Evolutionary conservation across 768 basidiomycete species (phyloP).

Genomic region (Hysterangium stoloniferum): DNA sequence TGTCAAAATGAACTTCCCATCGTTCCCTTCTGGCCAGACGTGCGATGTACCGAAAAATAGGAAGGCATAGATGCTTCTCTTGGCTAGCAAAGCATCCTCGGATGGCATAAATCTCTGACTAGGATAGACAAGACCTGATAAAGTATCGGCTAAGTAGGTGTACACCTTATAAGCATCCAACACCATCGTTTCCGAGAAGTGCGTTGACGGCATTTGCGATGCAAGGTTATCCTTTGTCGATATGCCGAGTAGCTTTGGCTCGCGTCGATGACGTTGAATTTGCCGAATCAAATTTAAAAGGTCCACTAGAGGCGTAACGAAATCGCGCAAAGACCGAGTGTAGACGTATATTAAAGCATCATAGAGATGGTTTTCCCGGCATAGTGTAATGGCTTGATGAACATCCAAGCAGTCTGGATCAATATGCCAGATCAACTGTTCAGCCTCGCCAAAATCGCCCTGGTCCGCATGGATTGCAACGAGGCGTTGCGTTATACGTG

Average conservation of each 20-base stretch:
- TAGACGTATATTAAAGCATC: slow-evolving; percentile 95
- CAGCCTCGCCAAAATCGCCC: slow-evolving; percentile 64
- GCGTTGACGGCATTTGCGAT: slow-evolving; percentile 6
- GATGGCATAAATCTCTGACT: slow-evolving; percentile 63
- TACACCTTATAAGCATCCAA: slow-evolving; percentile 88
- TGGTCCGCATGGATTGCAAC: slow-evolving; percentile 71
- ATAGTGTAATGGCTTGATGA: slow-evolving; percentile 84
- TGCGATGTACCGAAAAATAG: slow-evolving; percentile 76
- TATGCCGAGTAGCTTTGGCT: slow-evolving; percentile 17
- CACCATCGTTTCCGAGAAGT: slow-evolving; percentile 46
- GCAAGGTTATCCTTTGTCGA: slow-evolving; percentile 1
- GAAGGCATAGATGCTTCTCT: slow-evolving; percentile 69
- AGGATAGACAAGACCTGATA: slow-evolving; percentile 83
- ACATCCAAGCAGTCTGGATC: slow-evolving; percentile 87
- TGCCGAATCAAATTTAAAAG: slow-evolving; percentile 68
- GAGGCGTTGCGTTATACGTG: slow-evolving; percentile 79
- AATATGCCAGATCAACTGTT: slow-evolving; percentile 93
- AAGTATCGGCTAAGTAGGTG: slow-evolving; percentile 72
- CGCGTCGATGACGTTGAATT: slow-evolving; percentile 45
- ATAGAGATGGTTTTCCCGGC: slow-evolving; percentile 75
- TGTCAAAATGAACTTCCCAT: slow-evolving; percentile 67
- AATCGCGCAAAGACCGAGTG: slow-evolving; percentile 81
- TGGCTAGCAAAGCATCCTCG: slow-evolving; percentile 61
- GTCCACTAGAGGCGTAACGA: slow-evolving; percentile 82
- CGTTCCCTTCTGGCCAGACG: slow-evolving; percentile 68